These are phyloP conservation scores for Cercospora zeina DNA, from an alignment of 2,329 filamentous ascomycete genomes.

Conservation along the genomic window DNA sequence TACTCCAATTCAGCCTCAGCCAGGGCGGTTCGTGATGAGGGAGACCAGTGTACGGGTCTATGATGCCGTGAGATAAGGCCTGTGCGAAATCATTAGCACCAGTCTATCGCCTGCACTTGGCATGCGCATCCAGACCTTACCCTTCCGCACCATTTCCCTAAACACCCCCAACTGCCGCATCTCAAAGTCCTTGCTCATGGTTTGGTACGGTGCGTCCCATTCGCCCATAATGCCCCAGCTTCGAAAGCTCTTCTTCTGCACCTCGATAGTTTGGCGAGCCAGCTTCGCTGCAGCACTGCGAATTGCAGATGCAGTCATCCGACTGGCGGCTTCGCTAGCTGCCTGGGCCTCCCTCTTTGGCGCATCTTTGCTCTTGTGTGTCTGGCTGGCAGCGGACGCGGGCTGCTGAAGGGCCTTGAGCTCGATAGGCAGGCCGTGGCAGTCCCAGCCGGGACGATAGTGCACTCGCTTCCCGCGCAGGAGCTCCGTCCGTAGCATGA, in stretches of 20 bases:
- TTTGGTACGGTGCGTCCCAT: conserved; percentile 74
- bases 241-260: conserved; percentile 72
- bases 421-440: conserved; percentile 95
- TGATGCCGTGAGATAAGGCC: conserved; percentile 74
- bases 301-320: conserved; percentile 56
- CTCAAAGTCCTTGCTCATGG: conserved; percentile 76
- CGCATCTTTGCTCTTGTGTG: conserved; percentile 36
- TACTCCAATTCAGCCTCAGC: conserved; percentile 86
- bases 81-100: conserved; percentile 20
- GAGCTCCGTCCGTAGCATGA: conserved; percentile 79
- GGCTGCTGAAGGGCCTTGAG: conserved; percentile 77
- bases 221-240: conserved; percentile 78
- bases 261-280: conserved; percentile 66
- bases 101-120: neutral
- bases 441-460: conserved; percentile 95
- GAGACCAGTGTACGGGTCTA: conserved; percentile 86
- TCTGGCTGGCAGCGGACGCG: conserved; percentile 37
- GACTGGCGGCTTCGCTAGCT: conserved; percentile 37
- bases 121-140: conserved; percentile 29
- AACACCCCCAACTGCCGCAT: conserved; percentile 74
- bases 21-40: conserved; percentile 73
- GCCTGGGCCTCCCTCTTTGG: conserved; percentile 36
- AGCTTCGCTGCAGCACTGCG: conserved; percentile 65
- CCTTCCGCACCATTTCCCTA: conserved; percentile 68
- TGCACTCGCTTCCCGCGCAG: conserved; percentile 72